Percentiles rank a stretch among this genome's conserved stretches.
Conservation (phyloP, 2,329 filamentous ascomycete genomes). For the Aspergillus uvarum region DNA sequence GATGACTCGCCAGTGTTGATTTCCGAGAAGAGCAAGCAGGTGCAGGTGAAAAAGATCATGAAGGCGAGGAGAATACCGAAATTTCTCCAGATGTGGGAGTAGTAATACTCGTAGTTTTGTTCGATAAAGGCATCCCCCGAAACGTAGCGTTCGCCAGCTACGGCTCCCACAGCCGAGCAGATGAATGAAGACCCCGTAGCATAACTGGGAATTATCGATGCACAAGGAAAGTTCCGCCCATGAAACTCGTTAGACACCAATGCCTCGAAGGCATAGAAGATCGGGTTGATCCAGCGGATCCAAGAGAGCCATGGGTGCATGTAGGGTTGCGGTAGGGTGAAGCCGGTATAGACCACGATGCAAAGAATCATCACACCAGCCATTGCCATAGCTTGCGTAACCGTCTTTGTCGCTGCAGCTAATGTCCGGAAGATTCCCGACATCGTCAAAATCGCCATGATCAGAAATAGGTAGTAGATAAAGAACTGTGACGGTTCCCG, state of each 20-base stretch:
- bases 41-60: conserved; percentile 57
- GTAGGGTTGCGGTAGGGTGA: conserved; percentile 39
- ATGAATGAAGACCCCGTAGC: conserved; percentile 30
- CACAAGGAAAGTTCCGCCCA: conserved; percentile 23
- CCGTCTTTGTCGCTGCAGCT: conserved; percentile 41
- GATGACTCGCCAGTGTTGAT: conserved; percentile 63
- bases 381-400: conserved; percentile 55
- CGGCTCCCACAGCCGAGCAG: conserved; percentile 59
- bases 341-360: conserved; percentile 39
- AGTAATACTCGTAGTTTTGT: conserved; percentile 56
- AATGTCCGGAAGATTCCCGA: conserved; percentile 56
- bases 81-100: conserved; percentile 65
- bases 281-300: conserved; percentile 36
- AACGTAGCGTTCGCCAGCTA: conserved; percentile 54
- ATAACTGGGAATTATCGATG: conserved; percentile 19
- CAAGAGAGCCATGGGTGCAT: conserved; percentile 54
- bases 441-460: conserved; percentile 53
- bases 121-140: conserved; percentile 60
- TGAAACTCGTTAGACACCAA: conserved; percentile 36
- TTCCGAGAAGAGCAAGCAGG: conserved; percentile 55
- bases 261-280: conserved; percentile 34
- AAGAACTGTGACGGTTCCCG: conserved; percentile 54
- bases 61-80: conserved; percentile 68
- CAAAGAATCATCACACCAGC: conserved; percentile 33
- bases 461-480: conserved; percentile 54